Evolutionary conservation across 148 eudicot species (phyloP).

Genomic region (Camellia sinensis): DNA sequence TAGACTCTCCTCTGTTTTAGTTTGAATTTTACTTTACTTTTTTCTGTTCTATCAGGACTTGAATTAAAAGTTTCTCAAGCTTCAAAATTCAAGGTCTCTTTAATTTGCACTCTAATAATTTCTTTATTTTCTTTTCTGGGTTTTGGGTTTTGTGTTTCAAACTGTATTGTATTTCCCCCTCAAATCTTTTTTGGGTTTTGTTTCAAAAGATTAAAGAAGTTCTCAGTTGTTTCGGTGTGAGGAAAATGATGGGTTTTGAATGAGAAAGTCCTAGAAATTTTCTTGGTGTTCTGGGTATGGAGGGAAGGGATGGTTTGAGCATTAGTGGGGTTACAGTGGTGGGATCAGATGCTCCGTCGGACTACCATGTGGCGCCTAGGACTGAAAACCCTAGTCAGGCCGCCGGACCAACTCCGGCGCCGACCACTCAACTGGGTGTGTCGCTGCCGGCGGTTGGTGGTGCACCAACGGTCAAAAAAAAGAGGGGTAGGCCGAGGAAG

Average conservation of each 20-base stretch:
- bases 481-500: conserved; percentile 92
- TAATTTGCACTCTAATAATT: background rate
- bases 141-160: conserved; percentile 24
- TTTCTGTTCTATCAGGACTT: conserved; percentile 4
- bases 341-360: conserved; percentile 89
- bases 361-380: conserved; percentile 72
- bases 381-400: conserved; percentile 43
- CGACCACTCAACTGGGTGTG: conserved; percentile 25
- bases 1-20: conserved; percentile 18
- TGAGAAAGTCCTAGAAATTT: conserved; percentile 12
- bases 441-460: conserved; percentile 16
- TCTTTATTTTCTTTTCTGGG: conserved; percentile 16
- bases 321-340: conserved; percentile 81
- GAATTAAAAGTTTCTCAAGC: conserved; percentile 2
- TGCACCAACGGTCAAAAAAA: conserved; percentile 48
- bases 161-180: background rate
- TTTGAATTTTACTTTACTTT: conserved; percentile 22
- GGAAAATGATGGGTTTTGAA: conserved; percentile 29
- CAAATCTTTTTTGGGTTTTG: background rate
- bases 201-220: background rate
- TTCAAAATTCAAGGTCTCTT: conserved; percentile 6
- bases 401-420: conserved; percentile 43
- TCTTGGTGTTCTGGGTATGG: conserved; percentile 36
- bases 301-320: conserved; percentile 42
- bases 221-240: conserved; percentile 7